Conservation (phyloP, 2,329 filamentous ascomycete species). For the Pestalotiopsis sp. region DNA sequence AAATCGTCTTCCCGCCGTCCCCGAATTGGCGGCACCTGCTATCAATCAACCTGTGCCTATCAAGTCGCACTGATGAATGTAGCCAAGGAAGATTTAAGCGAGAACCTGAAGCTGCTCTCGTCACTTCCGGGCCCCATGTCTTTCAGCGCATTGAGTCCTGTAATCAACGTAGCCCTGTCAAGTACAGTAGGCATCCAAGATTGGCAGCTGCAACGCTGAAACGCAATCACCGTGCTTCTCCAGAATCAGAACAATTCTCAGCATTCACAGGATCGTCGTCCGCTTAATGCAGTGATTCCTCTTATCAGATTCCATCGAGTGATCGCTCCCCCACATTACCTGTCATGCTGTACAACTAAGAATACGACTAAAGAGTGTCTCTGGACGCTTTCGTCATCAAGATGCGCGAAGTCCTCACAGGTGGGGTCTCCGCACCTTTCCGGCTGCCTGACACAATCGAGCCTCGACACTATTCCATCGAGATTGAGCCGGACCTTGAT, state of each 20-base stretch:
- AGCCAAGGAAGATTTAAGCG: neutral
- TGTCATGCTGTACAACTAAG: neutral
- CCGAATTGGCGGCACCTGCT: neutral
- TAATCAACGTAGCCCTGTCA: neutral
- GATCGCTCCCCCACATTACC: neutral
- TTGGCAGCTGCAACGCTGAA: neutral
- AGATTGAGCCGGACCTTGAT: constrained; percentile 6
- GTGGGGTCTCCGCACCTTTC: neutral
- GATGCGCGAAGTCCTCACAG: constrained; percentile 1
- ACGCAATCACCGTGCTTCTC: neutral
- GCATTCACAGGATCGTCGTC: neutral
- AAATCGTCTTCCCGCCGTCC: too few relatives aligned
- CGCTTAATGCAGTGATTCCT: neutral
- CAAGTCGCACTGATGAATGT: neutral
- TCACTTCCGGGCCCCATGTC: neutral
- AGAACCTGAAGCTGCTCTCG: neutral
- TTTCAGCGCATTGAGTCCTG: too few relatives aligned
- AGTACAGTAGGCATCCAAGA: neutral
- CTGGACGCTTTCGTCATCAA: neutral
- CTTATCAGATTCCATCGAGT: neutral
- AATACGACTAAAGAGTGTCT: neutral
- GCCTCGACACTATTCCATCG: constrained; percentile 8
- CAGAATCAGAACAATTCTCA: neutral
- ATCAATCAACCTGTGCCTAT: neutral
- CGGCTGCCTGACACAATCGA: constrained; percentile 5